phyloP scores from a whole-genome alignment of 495 filamentous ascomycete genomes.

The Jackrogersella minutella region DNA sequence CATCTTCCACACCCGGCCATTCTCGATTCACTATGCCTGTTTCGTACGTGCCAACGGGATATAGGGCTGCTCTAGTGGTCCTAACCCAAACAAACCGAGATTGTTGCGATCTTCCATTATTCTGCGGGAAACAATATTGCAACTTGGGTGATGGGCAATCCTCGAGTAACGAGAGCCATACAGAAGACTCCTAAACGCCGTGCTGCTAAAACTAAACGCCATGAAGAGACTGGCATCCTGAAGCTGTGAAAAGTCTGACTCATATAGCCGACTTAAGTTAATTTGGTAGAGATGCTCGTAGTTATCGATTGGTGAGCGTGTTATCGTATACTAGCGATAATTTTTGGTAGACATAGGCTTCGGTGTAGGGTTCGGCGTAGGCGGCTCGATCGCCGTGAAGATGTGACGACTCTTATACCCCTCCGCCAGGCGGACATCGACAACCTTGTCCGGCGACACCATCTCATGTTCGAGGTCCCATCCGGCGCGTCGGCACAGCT shows the following conservation, averaged over 20 bases:
- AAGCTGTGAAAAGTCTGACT: neutral
- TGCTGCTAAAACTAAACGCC: slow-evolving; percentile 25
- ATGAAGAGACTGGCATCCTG: neutral
- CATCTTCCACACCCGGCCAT: no score
- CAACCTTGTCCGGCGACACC: slow-evolving; percentile 72
- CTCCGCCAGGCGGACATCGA: slow-evolving; percentile 64
- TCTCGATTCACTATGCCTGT: no score
- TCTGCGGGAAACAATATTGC: neutral
- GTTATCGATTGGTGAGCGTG: neutral
- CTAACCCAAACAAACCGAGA: no score
- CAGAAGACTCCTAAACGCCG: slow-evolving; percentile 12
- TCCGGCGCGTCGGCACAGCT: slow-evolving; percentile 83
- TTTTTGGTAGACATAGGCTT: neutral
- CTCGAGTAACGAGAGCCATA: neutral
- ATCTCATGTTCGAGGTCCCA: slow-evolving; percentile 93
- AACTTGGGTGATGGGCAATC: neutral
- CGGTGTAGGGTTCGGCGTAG: no score
- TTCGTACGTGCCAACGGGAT: no score
- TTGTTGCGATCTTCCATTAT: no score
- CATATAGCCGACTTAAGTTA: neutral
- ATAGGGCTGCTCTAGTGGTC: no score
- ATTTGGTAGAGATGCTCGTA: neutral
- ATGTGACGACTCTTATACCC: slow-evolving; percentile 72
- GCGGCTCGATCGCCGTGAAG: slow-evolving; percentile 52
- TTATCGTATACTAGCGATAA: neutral